Conservation (phyloP, 352 stramenopile species). For the Pythium biforme region DNA sequence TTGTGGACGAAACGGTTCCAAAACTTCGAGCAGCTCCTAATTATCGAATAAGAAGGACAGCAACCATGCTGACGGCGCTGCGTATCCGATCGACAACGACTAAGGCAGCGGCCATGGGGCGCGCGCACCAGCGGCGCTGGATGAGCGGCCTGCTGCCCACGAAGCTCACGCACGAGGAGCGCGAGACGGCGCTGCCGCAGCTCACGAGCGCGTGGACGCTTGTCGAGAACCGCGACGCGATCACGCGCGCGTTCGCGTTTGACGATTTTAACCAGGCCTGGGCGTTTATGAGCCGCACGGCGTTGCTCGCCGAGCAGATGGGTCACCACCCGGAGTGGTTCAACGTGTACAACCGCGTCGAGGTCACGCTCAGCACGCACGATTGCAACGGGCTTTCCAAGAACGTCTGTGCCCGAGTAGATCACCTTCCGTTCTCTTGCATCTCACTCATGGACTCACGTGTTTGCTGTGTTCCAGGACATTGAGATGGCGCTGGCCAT, state of each 20-base stretch:
- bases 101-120: neutral
- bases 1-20: neutral
- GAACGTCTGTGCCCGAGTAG: slow-evolving; percentile 60
- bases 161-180: slow-evolving; percentile 48
- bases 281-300: slow-evolving; percentile 75
- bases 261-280: slow-evolving; percentile 82
- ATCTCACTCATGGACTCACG: too few relatives aligned
- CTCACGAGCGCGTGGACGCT: slow-evolving; percentile 51
- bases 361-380: slow-evolving; percentile 97
- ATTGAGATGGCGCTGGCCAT: slow-evolving; percentile 69
- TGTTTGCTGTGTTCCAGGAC: slow-evolving; percentile 33
- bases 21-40: too few relatives aligned
- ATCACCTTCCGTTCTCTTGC: too few relatives aligned
- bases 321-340: slow-evolving; percentile 99
- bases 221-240: slow-evolving; percentile 71
- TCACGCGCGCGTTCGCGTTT: slow-evolving; percentile 83
- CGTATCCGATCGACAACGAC: slow-evolving; percentile 4
- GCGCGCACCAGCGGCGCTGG: slow-evolving; percentile 15
- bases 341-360: slow-evolving; percentile 98
- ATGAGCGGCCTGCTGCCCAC: slow-evolving; percentile 37
- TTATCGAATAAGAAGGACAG: neutral
- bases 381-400: slow-evolving; percentile 92
- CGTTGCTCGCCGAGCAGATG: slow-evolving; percentile 83
- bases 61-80: slow-evolving; percentile 2
- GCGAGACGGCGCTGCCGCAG: slow-evolving; percentile 36